These are phyloP conservation scores for Plenodomus biglobosus DNA, from an alignment of 2,329 filamentous ascomycete species.

Conservation along the genomic window DNA sequence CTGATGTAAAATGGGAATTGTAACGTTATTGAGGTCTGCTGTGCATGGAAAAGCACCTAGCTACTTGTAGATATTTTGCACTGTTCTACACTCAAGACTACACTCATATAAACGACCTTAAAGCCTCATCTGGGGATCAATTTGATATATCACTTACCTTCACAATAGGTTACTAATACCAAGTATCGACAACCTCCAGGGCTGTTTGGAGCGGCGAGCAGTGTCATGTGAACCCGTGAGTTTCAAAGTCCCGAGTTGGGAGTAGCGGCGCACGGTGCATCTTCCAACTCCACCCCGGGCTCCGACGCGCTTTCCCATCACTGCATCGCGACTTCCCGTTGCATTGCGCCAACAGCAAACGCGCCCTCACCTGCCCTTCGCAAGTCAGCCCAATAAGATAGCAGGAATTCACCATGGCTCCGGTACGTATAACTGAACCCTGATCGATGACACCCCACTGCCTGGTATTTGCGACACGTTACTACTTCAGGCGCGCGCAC, in stretches of 20 bases:
- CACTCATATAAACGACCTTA: neutral
- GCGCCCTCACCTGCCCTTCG: slow-evolving; percentile 21
- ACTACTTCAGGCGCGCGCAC: slow-evolving; percentile 8
- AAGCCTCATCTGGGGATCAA: no score
- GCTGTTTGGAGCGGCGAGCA: no score
- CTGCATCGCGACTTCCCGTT: slow-evolving; percentile 35
- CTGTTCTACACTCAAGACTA: neutral
- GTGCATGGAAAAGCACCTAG: neutral
- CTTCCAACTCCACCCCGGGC: slow-evolving; percentile 17
- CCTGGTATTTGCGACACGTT: slow-evolving; percentile 2
- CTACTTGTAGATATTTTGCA: neutral
- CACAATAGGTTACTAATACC: no score
- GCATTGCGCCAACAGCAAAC: slow-evolving; percentile 22
- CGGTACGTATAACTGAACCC: slow-evolving; percentile 28
- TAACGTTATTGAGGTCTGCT: neutral
- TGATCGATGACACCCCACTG: neutral
- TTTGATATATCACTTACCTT: no score
- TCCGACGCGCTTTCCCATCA: slow-evolving; percentile 37
- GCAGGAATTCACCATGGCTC: slow-evolving; percentile 31
- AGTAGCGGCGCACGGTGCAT: slow-evolving; percentile 25
- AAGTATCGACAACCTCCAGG: neutral
- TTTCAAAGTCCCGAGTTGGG: slow-evolving; percentile 2
- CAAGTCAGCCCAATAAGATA: slow-evolving; percentile 17
- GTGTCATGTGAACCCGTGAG: neutral
- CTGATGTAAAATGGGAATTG: neutral